Conservation (phyloP, 768 basidiomycete genomes). For the Galerina marginata region DNA sequence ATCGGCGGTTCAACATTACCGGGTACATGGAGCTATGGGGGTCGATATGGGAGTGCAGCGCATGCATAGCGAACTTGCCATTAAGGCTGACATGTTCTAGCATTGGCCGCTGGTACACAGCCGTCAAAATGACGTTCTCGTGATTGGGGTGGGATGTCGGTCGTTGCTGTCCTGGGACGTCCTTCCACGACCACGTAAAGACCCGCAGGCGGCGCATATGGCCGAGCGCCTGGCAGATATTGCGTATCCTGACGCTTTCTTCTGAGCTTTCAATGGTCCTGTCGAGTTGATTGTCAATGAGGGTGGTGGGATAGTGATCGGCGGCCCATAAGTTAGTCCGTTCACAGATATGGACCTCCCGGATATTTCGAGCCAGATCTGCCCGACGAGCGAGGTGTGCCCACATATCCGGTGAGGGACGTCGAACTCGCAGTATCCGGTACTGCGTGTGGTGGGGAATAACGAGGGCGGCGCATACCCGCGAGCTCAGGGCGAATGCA, state of each 20-base stretch:
- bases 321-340: conserved; percentile 39
- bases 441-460: conserved; percentile 57
- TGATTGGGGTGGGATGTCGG: conserved; percentile 39
- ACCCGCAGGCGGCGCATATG: conserved; percentile 47
- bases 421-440: conserved; percentile 50
- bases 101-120: conserved; percentile 30
- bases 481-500: conserved; percentile 50
- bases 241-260: conserved; percentile 38
- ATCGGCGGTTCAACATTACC: conserved; percentile 25
- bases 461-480: conserved; percentile 38
- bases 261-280: conserved; percentile 29
- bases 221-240: conserved; percentile 46
- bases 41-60: conserved; percentile 32
- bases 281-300: conserved; percentile 36
- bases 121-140: conserved; percentile 45
- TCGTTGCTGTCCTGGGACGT: conserved; percentile 24
- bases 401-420: conserved; percentile 48
- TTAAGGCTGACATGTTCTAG: conserved; percentile 42
- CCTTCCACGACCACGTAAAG: conserved; percentile 51
- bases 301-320: conserved; percentile 47
- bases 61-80: conserved; percentile 47
- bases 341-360: conserved; percentile 51
- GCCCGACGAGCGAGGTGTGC: conserved; percentile 53
- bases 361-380: conserved; percentile 53
- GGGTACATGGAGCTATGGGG: conserved; percentile 42